A percentile compares a stretch with the other conserved stretches of the same genome.
Conservation (phyloP, 805 yeast genomes). For the Lipomyces yamadae region DNA sequence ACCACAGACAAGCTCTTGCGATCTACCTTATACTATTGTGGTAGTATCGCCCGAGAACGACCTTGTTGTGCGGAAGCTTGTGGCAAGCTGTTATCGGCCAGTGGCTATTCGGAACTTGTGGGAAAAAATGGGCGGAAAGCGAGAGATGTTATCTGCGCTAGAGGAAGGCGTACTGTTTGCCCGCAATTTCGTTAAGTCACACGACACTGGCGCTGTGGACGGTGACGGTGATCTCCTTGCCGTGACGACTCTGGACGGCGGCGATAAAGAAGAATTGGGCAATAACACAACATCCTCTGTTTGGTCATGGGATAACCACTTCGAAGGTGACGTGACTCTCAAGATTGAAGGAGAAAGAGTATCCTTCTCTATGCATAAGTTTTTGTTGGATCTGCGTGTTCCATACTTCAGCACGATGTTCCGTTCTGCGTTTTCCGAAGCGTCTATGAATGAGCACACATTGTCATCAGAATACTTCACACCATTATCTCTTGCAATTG, state of each 20-base stretch:
- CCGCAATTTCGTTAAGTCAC: neutral
- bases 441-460: constrained; percentile 24
- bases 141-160: constrained; percentile 33
- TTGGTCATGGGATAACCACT: constrained; percentile 5
- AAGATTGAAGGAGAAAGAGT: constrained; percentile 29
- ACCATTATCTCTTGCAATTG: constrained; percentile 35
- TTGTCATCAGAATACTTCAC: constrained; percentile 36
- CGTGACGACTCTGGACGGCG: neutral
- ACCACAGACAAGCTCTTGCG: constrained; percentile 15
- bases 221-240: constrained; percentile 4
- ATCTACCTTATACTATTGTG: constrained; percentile 29
- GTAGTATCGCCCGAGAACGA: constrained; percentile 34
- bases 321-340: constrained; percentile 26
- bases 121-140: constrained; percentile 33
- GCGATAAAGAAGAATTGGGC: neutral
- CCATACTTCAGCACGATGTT: constrained; percentile 37
- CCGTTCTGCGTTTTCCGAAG: constrained; percentile 36
- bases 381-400: constrained; percentile 31
- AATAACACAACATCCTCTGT: neutral
- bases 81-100: constrained; percentile 36
- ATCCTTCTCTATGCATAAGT: constrained; percentile 31
- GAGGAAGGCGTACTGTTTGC: constrained; percentile 12
- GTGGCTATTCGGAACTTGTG: constrained; percentile 35
- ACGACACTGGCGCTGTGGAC: constrained; percentile 3
- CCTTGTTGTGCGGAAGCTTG: constrained; percentile 31